These are phyloP conservation scores for Aspergillus transmontanensis DNA, from an alignment of 2,329 filamentous ascomycete species.

Conservation along the genomic window DNA sequence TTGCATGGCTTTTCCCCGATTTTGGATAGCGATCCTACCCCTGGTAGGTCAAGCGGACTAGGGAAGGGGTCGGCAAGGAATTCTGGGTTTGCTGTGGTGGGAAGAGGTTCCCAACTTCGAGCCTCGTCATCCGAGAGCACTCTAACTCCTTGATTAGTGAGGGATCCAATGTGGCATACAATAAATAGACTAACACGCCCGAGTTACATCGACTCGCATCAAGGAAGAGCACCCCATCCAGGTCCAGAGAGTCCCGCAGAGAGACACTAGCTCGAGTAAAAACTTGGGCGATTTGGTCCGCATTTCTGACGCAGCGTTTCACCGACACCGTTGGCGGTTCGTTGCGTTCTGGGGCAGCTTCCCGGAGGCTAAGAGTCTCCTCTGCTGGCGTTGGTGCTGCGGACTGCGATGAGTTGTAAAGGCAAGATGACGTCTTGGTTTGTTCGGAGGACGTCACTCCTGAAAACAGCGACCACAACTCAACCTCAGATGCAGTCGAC, in stretches of 20 bases:
- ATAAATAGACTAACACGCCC: conserved; percentile 18
- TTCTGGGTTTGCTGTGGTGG: conserved; percentile 17
- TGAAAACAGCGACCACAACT: conserved; percentile 17
- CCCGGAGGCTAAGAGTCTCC: neutral
- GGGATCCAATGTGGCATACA: too few species aligned
- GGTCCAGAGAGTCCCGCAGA: conserved; percentile 43
- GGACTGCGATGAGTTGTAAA: neutral
- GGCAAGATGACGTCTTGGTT: conserved; percentile 8
- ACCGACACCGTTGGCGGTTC: conserved; percentile 17
- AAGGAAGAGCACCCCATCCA: conserved; percentile 40
- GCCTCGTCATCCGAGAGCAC: conserved; percentile 14
- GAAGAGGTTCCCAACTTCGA: conserved; percentile 28
- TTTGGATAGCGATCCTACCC: conserved; percentile 20
- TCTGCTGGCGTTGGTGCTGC: neutral
- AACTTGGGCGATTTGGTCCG: conserved; percentile 24
- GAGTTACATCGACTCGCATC: conserved; percentile 22
- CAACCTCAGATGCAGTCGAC: conserved; percentile 9
- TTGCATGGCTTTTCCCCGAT: conserved; percentile 19
- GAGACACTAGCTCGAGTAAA: conserved; percentile 49
- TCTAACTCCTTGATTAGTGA: conserved; percentile 8
- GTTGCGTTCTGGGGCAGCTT: conserved; percentile 23
- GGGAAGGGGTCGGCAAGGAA: conserved; percentile 17
- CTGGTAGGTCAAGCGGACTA: conserved; percentile 15
- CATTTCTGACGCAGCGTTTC: conserved; percentile 1
- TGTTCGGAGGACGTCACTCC: conserved; percentile 12